Evolutionary conservation across 768 basidiomycete genomes (phyloP), one percentile per base, ranked within the genome.

Genomic region (Scleroderma bovista): DNA sequence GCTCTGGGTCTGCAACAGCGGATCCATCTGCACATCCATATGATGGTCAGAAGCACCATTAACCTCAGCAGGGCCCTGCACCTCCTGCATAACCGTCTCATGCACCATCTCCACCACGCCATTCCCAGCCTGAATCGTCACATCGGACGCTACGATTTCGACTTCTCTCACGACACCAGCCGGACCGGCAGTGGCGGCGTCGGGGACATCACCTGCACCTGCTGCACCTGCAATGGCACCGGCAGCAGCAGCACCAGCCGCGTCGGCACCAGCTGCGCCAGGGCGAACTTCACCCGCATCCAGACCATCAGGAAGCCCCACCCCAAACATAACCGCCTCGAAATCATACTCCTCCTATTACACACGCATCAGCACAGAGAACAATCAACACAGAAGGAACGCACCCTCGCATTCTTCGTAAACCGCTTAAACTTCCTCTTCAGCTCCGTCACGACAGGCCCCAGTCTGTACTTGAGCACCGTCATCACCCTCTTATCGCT

Each of bases 341-440:
- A 83, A 79, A 51, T 75, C 72, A 54, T 88, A 91, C 62, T 93
- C 90, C 59, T 89, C 86, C 89, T 91, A 59, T 16, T 0, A 46
- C 37, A 52, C 43, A 2, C 17, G 45, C 52, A 51, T 65, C 31
- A 51, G 56, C 32, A 29, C 50, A 34, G 16, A 50, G 11, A 0
- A 23, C 19, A 24, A 42, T 26, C 16, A 43, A n/a, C n/a, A n/a
- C n/a, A n/a, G n/a, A n/a, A 50, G 46, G 16, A 20, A 73, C 84
- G 62, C 58, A 93, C 93, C 53, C 74, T 74, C 38, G 88, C 86
- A 33, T 77, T 71, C 69, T 92, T 92, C 0, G 83, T 86, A 62
- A 96, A 94, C 57, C 87, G 76, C 75, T 93, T 92, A 65, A 86
- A 93, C 70, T 93, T 93, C 65, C 90, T 80, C 72, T 91, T 93